Percentiles rank a stretch among this genome's conserved stretches.
These are phyloP conservation scores for Cordyceps cateniannulata DNA, from an alignment of 2,329 filamentous ascomycete genomes.

Conservation along the genomic window DNA sequence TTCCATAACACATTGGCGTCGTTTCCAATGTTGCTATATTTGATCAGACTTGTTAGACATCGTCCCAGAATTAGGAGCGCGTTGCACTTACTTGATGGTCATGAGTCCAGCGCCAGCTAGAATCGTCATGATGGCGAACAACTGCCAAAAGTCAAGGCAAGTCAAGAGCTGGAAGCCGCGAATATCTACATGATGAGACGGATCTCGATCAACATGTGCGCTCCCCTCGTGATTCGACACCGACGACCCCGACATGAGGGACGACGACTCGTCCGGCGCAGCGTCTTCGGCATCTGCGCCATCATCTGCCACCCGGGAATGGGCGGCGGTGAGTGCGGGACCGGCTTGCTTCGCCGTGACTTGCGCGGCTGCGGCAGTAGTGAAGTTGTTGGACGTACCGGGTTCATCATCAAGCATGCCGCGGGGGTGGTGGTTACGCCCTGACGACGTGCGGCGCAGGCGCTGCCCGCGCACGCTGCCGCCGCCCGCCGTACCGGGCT, in stretches of 20 bases:
- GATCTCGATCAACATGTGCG: slow-evolving; percentile 62
- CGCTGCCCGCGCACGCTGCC: slow-evolving; percentile 31
- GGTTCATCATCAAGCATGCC: slow-evolving; percentile 41
- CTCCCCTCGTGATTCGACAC: slow-evolving; percentile 45
- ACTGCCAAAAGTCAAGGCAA: slow-evolving; percentile 79
- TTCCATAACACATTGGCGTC: slow-evolving; percentile 83
- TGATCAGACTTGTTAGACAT: background rate
- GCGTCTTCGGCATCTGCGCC: slow-evolving; percentile 18
- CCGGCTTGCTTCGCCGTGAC: slow-evolving; percentile 18
- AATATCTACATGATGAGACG: slow-evolving; percentile 81
- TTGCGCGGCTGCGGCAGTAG: slow-evolving; percentile 26
- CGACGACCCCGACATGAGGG: slow-evolving; percentile 63
- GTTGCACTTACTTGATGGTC: slow-evolving; percentile 83
- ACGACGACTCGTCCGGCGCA: slow-evolving; percentile 63
- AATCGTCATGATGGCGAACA: slow-evolving; percentile 83
- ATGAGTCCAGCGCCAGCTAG: slow-evolving; percentile 90
- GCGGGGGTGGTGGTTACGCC: slow-evolving; percentile 19
- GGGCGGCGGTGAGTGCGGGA: slow-evolving; percentile 4
- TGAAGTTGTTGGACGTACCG: slow-evolving; percentile 51
- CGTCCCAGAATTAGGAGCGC: background rate
- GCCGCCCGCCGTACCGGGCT: slow-evolving; percentile 21
- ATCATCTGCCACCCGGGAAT: slow-evolving; percentile 16
- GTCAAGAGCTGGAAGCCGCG: slow-evolving; percentile 71
- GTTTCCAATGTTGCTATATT: slow-evolving; percentile 82
- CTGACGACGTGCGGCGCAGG: slow-evolving; percentile 35